These are phyloP conservation scores for Paramecium primaurelia DNA, from an alignment of 73 alveolate genomes.

Conservation along the genomic window DNA sequence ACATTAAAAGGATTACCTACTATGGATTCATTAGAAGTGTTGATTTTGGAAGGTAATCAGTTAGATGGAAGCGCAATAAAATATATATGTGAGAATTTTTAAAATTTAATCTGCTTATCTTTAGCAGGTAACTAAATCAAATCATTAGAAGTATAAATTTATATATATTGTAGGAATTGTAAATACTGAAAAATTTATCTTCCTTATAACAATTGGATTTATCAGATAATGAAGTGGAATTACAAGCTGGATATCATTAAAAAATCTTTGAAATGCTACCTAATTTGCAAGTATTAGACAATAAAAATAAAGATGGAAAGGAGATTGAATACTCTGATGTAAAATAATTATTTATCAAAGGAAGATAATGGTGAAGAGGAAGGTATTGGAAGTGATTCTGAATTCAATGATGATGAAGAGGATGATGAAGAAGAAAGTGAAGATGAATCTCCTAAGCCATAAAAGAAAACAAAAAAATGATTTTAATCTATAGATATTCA, in stretches of 20 bases:
- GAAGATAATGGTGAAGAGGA: background rate
- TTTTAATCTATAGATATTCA: background rate
- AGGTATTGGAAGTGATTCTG: background rate
- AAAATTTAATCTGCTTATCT: background rate
- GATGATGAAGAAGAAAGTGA: background rate
- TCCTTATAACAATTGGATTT: background rate
- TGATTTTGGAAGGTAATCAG: background rate
- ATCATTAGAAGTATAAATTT: background rate
- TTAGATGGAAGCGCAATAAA: constrained; percentile 32
- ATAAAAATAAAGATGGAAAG: background rate
- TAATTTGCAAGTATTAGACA: background rate
- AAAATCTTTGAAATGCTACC: constrained; percentile 3
- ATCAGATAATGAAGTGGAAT: background rate
- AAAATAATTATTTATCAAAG: background rate
- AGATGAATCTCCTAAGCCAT: background rate
- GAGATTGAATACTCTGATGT: background rate
- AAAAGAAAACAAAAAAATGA: background rate
- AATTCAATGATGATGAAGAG: background rate
- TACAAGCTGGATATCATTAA: background rate
- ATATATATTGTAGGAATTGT: background rate
- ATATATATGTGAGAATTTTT: background rate
- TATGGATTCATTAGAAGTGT: background rate
- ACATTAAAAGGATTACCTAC: background rate
- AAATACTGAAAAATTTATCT: background rate
- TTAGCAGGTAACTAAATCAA: background rate